Percentiles rank a stretch among this genome's conserved stretches.
These are phyloP conservation scores for Fonsecaea pugnacius DNA, from an alignment of 2,329 filamentous ascomycete species.

Conservation along the genomic window DNA sequence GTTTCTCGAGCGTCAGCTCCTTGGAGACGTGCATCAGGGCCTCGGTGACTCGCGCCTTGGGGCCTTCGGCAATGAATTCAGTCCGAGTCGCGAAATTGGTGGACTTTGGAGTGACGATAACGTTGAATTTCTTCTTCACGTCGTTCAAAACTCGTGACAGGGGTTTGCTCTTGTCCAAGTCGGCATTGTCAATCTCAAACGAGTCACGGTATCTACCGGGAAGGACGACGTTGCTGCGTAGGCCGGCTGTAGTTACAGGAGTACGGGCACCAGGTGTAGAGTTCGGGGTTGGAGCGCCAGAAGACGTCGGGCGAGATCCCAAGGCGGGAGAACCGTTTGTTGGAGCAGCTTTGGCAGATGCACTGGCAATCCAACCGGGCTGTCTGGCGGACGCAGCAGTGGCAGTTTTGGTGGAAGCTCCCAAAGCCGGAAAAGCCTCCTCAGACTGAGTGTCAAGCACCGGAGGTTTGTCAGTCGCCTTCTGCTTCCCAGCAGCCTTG, in stretches of 20 bases:
- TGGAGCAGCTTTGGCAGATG: conserved; percentile 48
- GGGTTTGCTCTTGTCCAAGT: conserved; percentile 76
- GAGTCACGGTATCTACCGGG: conserved; percentile 82
- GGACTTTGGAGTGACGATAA: conserved; percentile 73
- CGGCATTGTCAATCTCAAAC: conserved; percentile 72
- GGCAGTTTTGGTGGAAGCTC: conserved; percentile 68
- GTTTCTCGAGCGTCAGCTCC: conserved; percentile 81
- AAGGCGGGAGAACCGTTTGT: conserved; percentile 60
- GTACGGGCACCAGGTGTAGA: conserved; percentile 63
- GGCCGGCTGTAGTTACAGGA: conserved; percentile 50
- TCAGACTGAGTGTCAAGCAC: conserved; percentile 81
- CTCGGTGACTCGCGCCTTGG: conserved; percentile 80
- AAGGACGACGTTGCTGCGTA: conserved; percentile 49
- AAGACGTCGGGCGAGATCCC: conserved; percentile 51
- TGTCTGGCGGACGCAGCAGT: conserved; percentile 78
- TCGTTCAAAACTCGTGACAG: conserved; percentile 87
- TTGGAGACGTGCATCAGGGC: conserved; percentile 87
- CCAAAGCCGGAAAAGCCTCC: conserved; percentile 92
- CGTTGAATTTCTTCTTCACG: conserved; percentile 89
- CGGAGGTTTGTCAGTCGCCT: conserved; percentile 51
- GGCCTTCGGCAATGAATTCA: conserved; percentile 83
- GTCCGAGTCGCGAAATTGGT: conserved; percentile 72
- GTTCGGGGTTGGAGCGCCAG: conserved; percentile 65
- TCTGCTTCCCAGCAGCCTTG: conserved; percentile 72
- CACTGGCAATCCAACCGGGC: conserved; percentile 54